Conservation (phyloP, 2,329 filamentous ascomycete species). For the Epichloe brachyelytri region DNA sequence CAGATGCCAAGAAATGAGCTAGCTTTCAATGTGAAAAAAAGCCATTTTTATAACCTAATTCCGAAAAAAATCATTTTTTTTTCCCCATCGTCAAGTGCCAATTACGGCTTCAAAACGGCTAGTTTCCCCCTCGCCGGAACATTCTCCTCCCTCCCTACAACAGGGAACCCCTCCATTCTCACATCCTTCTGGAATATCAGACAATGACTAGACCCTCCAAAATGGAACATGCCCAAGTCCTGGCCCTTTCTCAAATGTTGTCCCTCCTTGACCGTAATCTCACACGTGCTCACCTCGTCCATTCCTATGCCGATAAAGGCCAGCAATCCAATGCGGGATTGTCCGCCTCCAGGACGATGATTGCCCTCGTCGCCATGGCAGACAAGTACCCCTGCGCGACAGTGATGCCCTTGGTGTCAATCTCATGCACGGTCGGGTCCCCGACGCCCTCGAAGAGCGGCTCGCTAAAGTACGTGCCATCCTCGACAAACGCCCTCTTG, state of each 20-base stretch:
- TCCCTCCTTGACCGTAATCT: constrained; percentile 55
- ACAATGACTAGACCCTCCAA: constrained; percentile 60
- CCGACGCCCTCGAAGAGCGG: constrained; percentile 26
- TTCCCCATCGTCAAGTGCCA: background rate
- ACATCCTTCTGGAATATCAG: constrained; percentile 51
- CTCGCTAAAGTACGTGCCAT: constrained; percentile 58
- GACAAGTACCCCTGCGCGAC: constrained; percentile 54
- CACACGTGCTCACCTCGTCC: constrained; percentile 63
- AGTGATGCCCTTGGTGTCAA: constrained; percentile 29
- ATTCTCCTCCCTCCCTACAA: constrained; percentile 23
- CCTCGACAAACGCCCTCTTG: constrained; percentile 40
- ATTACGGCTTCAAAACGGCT: constrained; percentile 16
- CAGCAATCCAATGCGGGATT: constrained; percentile 54
- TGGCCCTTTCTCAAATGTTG: constrained; percentile 57
- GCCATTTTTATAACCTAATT: background rate
- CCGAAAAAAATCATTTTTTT: background rate
- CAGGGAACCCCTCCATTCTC: constrained; percentile 27
- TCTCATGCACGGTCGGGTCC: constrained; percentile 17
- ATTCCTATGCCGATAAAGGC: constrained; percentile 61
- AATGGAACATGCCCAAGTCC: constrained; percentile 68
- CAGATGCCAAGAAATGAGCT: constrained; percentile 40
- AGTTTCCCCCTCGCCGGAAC: constrained; percentile 26
- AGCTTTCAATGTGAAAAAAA: background rate
- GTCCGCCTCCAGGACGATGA: constrained; percentile 60
- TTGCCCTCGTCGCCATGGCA: constrained; percentile 51